Evolutionary conservation across 352 stramenopile species (phyloP), one percentile per base, ranked within the genome.

Genomic region (Globisporangium sylvaticum): DNA sequence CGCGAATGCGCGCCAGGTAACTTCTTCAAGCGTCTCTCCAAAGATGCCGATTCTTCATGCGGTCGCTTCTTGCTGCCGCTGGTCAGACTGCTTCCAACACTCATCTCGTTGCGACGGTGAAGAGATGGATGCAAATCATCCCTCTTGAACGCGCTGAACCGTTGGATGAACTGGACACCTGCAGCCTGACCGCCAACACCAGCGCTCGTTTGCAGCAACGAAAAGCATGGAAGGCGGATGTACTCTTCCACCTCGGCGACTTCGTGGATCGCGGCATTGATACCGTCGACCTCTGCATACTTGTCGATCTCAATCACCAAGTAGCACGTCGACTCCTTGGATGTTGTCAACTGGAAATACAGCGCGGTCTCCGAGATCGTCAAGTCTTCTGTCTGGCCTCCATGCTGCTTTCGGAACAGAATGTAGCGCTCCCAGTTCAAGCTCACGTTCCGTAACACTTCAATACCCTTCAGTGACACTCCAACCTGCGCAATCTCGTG

Each of bases 391-490:
- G 79, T 83, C 60, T 90, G 84, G 12, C 80, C 87, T 9, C 87
- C 83, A 44, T 93, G 86, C 24, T 95, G 84, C 62, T 93, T 84
- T 25, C 87, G 82, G 42, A 95, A 95, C 70, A 86, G 73, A 55
- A 95, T 85, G 69, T 95, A 95, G 2, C 85, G 80, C 48, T 95
- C 87, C 87, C 87, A 95, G 64, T 91, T 95, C 50, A 95, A 71
- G 58, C 80, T 90, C 18, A 95, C 76, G 67, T 84, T 89, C 27
- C 84, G 83, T 39, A 92, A 75, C 15, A 95, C 83, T 69, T 93
- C 84, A 58, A 95, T 92, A 7, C 84, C 81, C 73, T 92, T 89
- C 22, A 93, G 80, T 4, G 83, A 87, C 44, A 81, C 78, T 9
- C 84, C 87, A 60, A 95, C 84, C 66, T 90, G 80, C 0, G 81